Base-by-base conservation (phyloP, 441 rosid genomes). In the Gossypium schwendimanii region DNA sequence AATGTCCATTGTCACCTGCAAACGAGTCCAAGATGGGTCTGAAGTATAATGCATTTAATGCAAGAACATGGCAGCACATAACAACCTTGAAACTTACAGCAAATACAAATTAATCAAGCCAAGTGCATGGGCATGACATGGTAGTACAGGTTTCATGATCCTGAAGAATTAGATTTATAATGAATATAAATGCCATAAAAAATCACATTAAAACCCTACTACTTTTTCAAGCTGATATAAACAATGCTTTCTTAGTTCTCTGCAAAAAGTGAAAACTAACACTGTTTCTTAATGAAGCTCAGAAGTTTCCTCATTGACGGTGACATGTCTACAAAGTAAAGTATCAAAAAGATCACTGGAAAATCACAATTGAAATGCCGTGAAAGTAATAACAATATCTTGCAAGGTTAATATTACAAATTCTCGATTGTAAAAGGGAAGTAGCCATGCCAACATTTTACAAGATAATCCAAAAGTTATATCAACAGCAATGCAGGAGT, bases 1-100 rank as follows among this genome's bases (percentile, higher is more conserved):
- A 63, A 87, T 86, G 85, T 92, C 98, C 87, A 84, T 77, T 61
- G 93, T 80, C 70, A 84, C 98, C 99, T 94, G 81, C 76, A 77
- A 81, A 64, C 20, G 49, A 67, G 59, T 50, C 17, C 53, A 63
- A 28, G 8, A 67, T 70, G 76, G 67, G 49, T 57, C 59, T 18
- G n/a, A 57, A 55, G 21, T 24, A 70, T 41, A 77, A 55, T 60
- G 20, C 63, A 33, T 6, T 54, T 58, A n/a, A 1, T 62, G 58
- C 31, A 21, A 28, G 50, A 33, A 39, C 62, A 58, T 54, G 15
- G 49, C 50, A 52, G 55, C 69, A 47, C 45, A 68, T 21, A 24
- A 45, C n/a, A 0, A 1, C 14, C 11, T 61, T 54, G 21, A 24
- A 41, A 21, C 74, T 71, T 39, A 59, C 21, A 21, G 18, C 65